These are phyloP conservation scores for Juglanconis juglandina DNA, from an alignment of 2,329 filamentous ascomycete species.

Conservation along the genomic window DNA sequence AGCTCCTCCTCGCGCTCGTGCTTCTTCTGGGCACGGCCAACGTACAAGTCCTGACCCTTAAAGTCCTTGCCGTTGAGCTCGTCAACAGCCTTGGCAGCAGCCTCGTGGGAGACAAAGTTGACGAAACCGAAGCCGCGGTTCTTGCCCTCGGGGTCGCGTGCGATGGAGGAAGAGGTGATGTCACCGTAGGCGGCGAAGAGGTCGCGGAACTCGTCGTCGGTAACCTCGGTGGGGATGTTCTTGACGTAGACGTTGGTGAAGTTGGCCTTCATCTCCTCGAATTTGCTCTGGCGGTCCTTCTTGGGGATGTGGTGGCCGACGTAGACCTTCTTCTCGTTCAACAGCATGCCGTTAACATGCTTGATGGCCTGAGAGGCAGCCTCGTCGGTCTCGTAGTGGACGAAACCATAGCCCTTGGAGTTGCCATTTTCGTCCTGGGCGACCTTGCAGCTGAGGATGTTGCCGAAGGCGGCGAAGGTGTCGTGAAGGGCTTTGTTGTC, in stretches of 20 bases:
- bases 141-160: conserved; percentile 85
- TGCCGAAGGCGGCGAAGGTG: conserved; percentile 97
- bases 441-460: conserved; percentile 99
- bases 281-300: conserved; percentile 99
- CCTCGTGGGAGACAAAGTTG: conserved; percentile 91
- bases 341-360: conserved; percentile 98
- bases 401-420: conserved; percentile 98
- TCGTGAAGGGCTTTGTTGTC: conserved; percentile 99
- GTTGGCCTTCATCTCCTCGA: conserved; percentile 99
- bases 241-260: conserved; percentile 99
- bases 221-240: conserved; percentile 83
- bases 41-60: conserved; percentile 92
- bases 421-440: conserved; percentile 94
- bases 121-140: conserved; percentile 95
- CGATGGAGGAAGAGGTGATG: conserved; percentile 92
- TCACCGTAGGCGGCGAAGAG: conserved; percentile 90
- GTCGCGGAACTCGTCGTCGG: conserved; percentile 90
- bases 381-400: conserved; percentile 99
- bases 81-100: conserved; percentile 80
- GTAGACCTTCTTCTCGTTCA: conserved; percentile 99
- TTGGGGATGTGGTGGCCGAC: conserved; percentile 99
- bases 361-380: conserved; percentile 96
- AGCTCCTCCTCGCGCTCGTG: conserved; percentile 99
- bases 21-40: conserved; percentile 99
- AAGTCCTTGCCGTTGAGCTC: conserved; percentile 89